Evolutionary conservation across 805 yeast genomes (phyloP), one percentile per base, ranked within the genome.

Genomic region (Lachancea lanzarotensis): DNA sequence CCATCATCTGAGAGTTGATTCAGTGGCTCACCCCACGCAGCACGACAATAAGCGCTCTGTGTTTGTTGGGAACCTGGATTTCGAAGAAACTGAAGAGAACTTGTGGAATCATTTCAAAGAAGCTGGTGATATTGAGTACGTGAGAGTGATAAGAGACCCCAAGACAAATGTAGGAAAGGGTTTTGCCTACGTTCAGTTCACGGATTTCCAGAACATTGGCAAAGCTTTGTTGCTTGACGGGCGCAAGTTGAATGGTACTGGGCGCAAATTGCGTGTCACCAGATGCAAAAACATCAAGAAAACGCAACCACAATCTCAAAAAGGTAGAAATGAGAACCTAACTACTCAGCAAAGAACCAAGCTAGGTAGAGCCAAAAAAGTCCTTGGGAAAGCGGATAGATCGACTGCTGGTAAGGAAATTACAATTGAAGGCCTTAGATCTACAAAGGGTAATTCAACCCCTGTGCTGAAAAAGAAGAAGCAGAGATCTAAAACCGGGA

Each of bases 111-210:
- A 82, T 62, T 93, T 93, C 68, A 72, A 71, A 49, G 64, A 56
- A 2, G 72, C 81, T 51, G 87, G 86, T 22, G 81, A 77, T 22
- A 84, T 93, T 44, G 95, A 89, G 62, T 82, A 84, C 50, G 96
- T 93, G 27, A 78, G 99, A 64, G 76, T 93, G 38, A 77, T 93
- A 29, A 79, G 99, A 61, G 99, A 93, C 62, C 69, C 95, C 15
- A 87, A 87, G 68, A 91, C 97, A 18, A 91, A 93, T 57, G 72
- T 91, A 47, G 99, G 98, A 51, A 93, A 93, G 68, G 99, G 99
- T 5, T 90, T 93, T 69, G 98, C 96, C 5, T 86, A 90, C 62
- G 89, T 93, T 30, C 98, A 91, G 65, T 93, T 90, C 70, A 76
- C 73, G 49, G 91, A 85, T 56, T 65, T 78, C 43, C 66, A 82